Percentiles rank a stretch among this genome's conserved stretches.
Evolutionary conservation across 2,329 filamentous ascomycete species (phyloP).

Genomic region (Claviceps capensis): DNA sequence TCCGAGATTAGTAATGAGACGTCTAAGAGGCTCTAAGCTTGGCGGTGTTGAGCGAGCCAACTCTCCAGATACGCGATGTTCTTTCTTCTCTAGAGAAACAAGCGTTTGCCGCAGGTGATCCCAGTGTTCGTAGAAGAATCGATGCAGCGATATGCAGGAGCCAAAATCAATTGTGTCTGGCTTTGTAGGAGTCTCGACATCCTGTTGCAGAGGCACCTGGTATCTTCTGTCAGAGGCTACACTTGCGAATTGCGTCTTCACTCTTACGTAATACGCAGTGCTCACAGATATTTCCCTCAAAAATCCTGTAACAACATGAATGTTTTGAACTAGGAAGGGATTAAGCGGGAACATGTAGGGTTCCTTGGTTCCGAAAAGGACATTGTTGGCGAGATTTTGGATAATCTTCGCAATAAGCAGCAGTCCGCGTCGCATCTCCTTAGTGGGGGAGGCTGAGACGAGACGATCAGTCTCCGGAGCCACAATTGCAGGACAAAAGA

Average conservation of each 20-base stretch:
- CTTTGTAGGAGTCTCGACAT: conserved; percentile 23
- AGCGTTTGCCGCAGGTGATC: conserved; percentile 54
- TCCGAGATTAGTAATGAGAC: conserved; percentile 51
- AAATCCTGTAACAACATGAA: conserved; percentile 53
- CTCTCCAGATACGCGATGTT: conserved; percentile 40
- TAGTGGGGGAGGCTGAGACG: conserved; percentile 46
- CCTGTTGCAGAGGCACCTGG: conserved; percentile 33
- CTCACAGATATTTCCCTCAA: conserved; percentile 51
- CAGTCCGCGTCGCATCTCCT: conserved; percentile 55
- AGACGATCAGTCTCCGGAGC: conserved; percentile 55
- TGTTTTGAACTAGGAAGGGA: conserved; percentile 54
- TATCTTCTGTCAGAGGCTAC: conserved; percentile 3
- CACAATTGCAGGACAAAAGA: conserved; percentile 61
- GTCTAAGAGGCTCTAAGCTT: conserved; percentile 45
- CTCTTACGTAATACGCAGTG: conserved; percentile 14
- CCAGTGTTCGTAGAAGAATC: conserved; percentile 60
- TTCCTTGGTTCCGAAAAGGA: conserved; percentile 58
- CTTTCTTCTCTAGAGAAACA: conserved; percentile 43
- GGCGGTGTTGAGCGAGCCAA: conserved; percentile 37
- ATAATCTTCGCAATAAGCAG: conserved; percentile 59
- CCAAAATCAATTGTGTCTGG: conserved; percentile 52
- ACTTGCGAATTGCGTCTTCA: background rate
- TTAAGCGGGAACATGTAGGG: conserved; percentile 61
- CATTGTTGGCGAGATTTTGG: conserved; percentile 59
- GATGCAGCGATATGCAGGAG: conserved; percentile 54